phyloP scores from a whole-genome alignment of 495 filamentous ascomycete species.

The Lasiosphaeria ovina region DNA sequence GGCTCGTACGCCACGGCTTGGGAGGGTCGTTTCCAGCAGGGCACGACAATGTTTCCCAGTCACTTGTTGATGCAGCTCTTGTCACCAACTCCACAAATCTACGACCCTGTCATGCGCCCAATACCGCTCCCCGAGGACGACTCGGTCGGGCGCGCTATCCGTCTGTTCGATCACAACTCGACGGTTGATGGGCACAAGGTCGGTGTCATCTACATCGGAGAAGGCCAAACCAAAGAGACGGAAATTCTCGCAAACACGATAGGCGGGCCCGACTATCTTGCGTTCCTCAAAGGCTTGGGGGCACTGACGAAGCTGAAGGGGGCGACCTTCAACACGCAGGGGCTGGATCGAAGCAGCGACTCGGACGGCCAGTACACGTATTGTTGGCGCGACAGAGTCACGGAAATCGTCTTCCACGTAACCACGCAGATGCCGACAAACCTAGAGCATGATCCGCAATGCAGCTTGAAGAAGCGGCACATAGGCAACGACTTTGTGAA shows the following conservation, averaged over 20 bases:
- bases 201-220: slow-evolving; percentile 86
- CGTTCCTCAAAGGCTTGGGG: slow-evolving; percentile 78
- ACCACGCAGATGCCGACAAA: slow-evolving; percentile 96
- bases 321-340: slow-evolving; percentile 89
- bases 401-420: slow-evolving; percentile 93
- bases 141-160: slow-evolving; percentile 70
- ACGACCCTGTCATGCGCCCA: slow-evolving; percentile 59
- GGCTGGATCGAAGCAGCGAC: slow-evolving; percentile 72
- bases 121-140: slow-evolving; percentile 84
- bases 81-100: slow-evolving; percentile 63
- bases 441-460: slow-evolving; percentile 68
- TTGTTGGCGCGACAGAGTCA: slow-evolving; percentile 91
- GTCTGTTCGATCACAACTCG: slow-evolving; percentile 78
- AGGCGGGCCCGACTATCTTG: slow-evolving; percentile 80
- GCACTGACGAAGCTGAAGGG: slow-evolving; percentile 73
- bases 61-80: slow-evolving; percentile 81
- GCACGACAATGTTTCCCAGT: slow-evolving; percentile 66
- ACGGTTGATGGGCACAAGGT: slow-evolving; percentile 95
- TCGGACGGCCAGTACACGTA: slow-evolving; percentile 82
- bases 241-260: slow-evolving; percentile 82
- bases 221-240: slow-evolving; percentile 73
- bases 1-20: slow-evolving; percentile 39
- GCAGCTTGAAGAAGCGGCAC: slow-evolving; percentile 85
- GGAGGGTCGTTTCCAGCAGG: slow-evolving; percentile 41
- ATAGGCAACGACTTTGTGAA: slow-evolving; percentile 98